phyloP scores from a whole-genome alignment of 345 rosid species.

The Populus tremula region DNA sequence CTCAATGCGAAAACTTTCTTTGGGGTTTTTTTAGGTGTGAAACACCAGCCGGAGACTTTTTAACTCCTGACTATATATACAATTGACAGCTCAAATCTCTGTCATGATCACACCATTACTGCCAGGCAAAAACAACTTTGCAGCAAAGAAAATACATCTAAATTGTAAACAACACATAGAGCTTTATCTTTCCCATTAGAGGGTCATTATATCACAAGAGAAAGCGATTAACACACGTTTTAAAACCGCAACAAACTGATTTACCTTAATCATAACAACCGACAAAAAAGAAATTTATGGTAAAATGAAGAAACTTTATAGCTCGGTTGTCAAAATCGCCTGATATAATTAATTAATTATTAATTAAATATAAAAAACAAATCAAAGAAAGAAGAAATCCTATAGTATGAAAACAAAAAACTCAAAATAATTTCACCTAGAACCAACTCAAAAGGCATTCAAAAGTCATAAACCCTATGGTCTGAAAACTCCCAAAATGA shows the following conservation, averaged over 20 bases:
- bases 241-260: conserved; percentile 10
- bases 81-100: not conserved
- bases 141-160: not conserved
- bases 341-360: not conserved
- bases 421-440: not conserved
- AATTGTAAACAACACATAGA: not conserved
- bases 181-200: not conserved
- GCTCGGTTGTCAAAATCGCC: conserved; percentile 33
- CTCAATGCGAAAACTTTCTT: not conserved
- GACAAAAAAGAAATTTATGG: conserved; percentile 25
- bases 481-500: not conserved
- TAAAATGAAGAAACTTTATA: conserved; percentile 9
- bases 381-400: conserved; percentile 17
- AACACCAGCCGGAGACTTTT: not conserved
- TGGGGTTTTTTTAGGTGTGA: not conserved
- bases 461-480: not conserved
- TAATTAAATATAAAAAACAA: not conserved
- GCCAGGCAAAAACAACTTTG: not conserved
- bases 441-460: not conserved
- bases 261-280: conserved; percentile 32
- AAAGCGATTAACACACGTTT: conserved; percentile 29
- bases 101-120: not conserved
- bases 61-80: not conserved
- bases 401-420: not conserved
- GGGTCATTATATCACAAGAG: conserved; percentile 3